Evolutionary conservation across 495 filamentous ascomycete species (phyloP), one percentile per base, ranked within the genome.

Genomic region (Ascobolus immersus): DNA sequence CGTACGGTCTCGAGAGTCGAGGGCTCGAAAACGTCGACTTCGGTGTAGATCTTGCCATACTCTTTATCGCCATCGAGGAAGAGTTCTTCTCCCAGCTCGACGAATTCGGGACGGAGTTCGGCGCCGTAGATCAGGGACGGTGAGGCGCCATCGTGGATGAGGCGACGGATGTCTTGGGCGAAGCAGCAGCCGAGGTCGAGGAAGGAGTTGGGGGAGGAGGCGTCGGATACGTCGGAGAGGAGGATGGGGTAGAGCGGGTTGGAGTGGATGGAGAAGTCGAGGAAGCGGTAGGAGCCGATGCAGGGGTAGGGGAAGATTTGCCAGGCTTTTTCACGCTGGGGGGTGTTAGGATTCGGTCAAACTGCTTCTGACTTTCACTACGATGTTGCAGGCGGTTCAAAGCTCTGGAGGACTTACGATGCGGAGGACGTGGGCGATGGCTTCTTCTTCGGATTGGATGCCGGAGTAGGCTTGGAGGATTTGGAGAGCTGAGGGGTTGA

Each of bases 131-230:
- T 43, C 11, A 58, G 53, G 0, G 30, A 18, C 1, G 44, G 34
- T 0, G 47, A 53, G 2, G 51, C 63, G 4, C 62, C 62, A 34
- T 67, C 56, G 28, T 38, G 36, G 6, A 50, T 45, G 1, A 66
- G 51, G 33, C 55, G 54, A 1, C 64, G 61, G 12, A 67, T 21
- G 30, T 61, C 62, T 34, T 62, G 59, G 12, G 59, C 61, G 25
- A 64, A 53, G 29, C 57, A 63, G 36, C 58, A 63, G 0, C 60
- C 61, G 1, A 59, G 41, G 24, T 65, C 61, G n/a, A 67, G 51
- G 17, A 67, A 29, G n/a, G n/a, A n/a, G n/a, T n/a, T n/a, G n/a
- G n/a, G n/a, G 2, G 34, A 25, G 5, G 32, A 39, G 17, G 42
- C 45, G 12, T 31, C 23, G 5, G 35, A 9, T 5, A 48, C 28